Evolutionary conservation across 1,284 basidiomycete species (phyloP).

Genomic region (Cutaneotrichosporon dermatis): DNA sequence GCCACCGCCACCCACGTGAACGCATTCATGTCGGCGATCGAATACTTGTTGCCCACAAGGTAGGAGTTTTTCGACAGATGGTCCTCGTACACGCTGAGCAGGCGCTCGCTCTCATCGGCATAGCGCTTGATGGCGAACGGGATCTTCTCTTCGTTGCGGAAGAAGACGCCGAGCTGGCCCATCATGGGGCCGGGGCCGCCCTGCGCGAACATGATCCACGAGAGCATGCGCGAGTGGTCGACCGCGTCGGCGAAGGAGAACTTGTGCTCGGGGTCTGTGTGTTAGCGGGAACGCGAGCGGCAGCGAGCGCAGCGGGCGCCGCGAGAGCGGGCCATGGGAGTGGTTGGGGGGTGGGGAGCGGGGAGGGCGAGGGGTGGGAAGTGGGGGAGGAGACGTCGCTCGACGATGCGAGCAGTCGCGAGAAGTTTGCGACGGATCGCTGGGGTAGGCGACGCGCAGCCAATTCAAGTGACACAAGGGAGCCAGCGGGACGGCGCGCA

Average conservation of each 20-base stretch:
- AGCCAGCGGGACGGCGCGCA: no score
- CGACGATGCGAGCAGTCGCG: no score
- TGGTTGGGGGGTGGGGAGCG: no score
- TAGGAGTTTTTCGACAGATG: conserved; percentile 57
- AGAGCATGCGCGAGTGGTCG: conserved; percentile 58
- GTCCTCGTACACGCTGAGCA: conserved; percentile 69
- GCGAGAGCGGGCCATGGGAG: no score
- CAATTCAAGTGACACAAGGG: no score
- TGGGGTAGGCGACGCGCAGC: no score
- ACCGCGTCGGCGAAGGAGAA: conserved; percentile 55
- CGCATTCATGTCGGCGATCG: conserved; percentile 53
- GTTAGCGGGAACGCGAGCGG: no score
- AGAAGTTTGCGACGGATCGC: no score
- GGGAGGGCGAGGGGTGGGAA: no score
- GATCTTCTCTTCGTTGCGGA: conserved; percentile 31
- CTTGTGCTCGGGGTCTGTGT: conserved; percentile 47
- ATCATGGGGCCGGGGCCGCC: conserved; percentile 44
- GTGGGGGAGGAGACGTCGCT: no score
- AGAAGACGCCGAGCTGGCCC: conserved; percentile 29
- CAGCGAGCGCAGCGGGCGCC: no score
- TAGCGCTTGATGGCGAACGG: conserved; percentile 58
- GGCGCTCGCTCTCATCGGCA: conserved; percentile 66
- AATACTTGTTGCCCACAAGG: conserved; percentile 64
- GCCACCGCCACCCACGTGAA: conserved; percentile 55
- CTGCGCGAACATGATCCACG: conserved; percentile 71